Evolutionary conservation across 106 monocot genomes (phyloP).

Genomic region (Dioscorea dumetorum): DNA sequence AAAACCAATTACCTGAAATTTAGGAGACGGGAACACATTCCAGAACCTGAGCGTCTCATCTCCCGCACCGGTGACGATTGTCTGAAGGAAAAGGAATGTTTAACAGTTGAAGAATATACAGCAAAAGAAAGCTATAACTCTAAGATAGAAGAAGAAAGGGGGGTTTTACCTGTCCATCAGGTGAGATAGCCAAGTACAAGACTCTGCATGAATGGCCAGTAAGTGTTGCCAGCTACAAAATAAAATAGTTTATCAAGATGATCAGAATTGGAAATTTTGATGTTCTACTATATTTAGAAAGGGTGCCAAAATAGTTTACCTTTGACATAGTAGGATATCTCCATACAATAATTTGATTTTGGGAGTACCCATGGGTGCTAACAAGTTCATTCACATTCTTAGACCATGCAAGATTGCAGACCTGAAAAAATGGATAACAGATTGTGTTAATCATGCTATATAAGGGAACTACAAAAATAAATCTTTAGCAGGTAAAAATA

Average conservation of each 20-base stretch:
- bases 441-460: not conserved
- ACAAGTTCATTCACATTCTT: conserved; percentile 98
- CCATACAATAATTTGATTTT: conserved; percentile 98
- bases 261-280: not conserved
- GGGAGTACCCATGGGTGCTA: conserved; percentile 96
- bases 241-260: not conserved
- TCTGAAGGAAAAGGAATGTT: conserved; percentile 35
- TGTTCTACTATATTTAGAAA: not conserved
- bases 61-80: conserved; percentile 96
- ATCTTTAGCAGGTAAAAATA: not conserved
- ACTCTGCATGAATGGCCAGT: conserved; percentile 92
- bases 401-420: conserved; percentile 95
- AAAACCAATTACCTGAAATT: conserved; percentile 19
- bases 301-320: conserved; percentile 23
- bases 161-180: conserved; percentile 85
- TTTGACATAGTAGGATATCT: conserved; percentile 88
- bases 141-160: not conserved
- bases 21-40: conserved; percentile 91
- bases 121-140: not conserved
- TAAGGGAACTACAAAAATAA: not conserved
- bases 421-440: conserved; percentile 27
- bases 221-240: conserved; percentile 79
- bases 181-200: conserved; percentile 89
- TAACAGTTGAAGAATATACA: not conserved
- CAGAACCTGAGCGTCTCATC: conserved; percentile 94